Conservation (phyloP, 352 stramenopile species). For the Phytopythium boreale region DNA sequence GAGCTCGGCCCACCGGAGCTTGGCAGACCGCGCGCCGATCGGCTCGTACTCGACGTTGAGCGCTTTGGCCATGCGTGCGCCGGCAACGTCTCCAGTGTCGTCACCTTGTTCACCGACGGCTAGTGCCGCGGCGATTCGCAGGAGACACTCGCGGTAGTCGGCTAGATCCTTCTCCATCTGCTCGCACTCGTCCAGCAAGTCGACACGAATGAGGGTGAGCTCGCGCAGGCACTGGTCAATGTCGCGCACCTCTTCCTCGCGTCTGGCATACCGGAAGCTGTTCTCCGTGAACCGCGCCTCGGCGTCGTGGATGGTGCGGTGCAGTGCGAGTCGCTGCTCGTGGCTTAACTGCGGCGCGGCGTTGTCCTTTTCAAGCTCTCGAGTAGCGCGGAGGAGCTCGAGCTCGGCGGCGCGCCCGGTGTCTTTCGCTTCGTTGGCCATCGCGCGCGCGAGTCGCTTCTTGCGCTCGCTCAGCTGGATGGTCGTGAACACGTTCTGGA, state of each 20-base stretch:
- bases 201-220: constrained; percentile 61
- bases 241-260: constrained; percentile 67
- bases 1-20: constrained; percentile 67
- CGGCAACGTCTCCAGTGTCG: constrained; percentile 37
- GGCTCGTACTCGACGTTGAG: constrained; percentile 66
- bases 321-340: constrained; percentile 39
- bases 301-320: constrained; percentile 23
- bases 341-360: constrained; percentile 23
- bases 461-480: constrained; percentile 71
- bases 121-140: constrained; percentile 43
- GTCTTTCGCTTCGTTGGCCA: constrained; percentile 51
- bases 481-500: constrained; percentile 66
- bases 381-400: constrained; percentile 42
- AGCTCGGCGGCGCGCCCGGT: constrained; percentile 39
- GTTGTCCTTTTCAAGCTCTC: constrained; percentile 53
- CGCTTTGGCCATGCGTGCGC: constrained; percentile 45
- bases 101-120: constrained; percentile 16
- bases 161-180: constrained; percentile 54
- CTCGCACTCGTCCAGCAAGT: constrained; percentile 58
- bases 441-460: constrained; percentile 43
- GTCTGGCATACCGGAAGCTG: constrained; percentile 69
- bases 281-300: constrained; percentile 53
- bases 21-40: constrained; percentile 42
- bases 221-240: constrained; percentile 62
- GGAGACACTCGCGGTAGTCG: constrained; percentile 49